A percentile compares a stretch with the other conserved stretches of the same genome.
phyloP scores from a whole-genome alignment of 495 filamentous ascomycete genomes.

The Pyrenula massariospora region DNA sequence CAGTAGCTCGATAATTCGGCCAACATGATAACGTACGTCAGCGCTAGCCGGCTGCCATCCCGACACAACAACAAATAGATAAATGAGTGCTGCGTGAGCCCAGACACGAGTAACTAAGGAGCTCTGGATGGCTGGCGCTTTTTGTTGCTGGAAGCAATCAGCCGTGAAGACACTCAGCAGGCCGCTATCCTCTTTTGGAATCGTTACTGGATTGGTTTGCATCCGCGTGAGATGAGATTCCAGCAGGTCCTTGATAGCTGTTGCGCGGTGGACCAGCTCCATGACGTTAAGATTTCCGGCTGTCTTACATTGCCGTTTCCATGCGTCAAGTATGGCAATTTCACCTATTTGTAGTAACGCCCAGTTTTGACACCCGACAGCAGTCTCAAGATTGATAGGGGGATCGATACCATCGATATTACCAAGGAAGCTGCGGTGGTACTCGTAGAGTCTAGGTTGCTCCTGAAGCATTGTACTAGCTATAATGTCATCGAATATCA shows the following conservation, averaged over 20 bases:
- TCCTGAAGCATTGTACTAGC: conserved; percentile 30
- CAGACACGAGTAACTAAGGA: conserved; percentile 25
- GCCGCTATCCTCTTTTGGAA: conserved; percentile 1
- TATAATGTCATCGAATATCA: conserved; percentile 37
- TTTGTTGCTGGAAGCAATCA: conserved; percentile 1
- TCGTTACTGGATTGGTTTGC: conserved; percentile 5
- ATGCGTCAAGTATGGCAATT: conserved; percentile 35
- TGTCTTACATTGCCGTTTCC: conserved; percentile 33
- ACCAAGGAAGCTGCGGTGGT: conserved; percentile 23
- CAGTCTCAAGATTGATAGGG: conserved; percentile 24
- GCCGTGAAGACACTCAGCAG: conserved; percentile 4
- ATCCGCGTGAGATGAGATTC: conserved; percentile 16
- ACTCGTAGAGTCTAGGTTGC: conserved; percentile 26
- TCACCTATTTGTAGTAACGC: conserved; percentile 28
- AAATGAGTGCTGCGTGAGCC: conserved; percentile 35
- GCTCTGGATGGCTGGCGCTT: conserved; percentile 3
- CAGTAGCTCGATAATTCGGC: conserved; percentile 20
- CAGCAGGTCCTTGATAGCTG: conserved; percentile 24
- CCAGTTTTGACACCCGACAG: conserved; percentile 36
- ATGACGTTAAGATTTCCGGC: conserved; percentile 29
- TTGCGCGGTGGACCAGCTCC: conserved; percentile 29
- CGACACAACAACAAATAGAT: conserved; percentile 35
- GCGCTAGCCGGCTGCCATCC: conserved; percentile 37
- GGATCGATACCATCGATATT: conserved; percentile 7
- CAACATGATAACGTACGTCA: conserved; percentile 25